These are phyloP conservation scores for Anisodus acutangulus DNA, from an alignment of 257 asterid genomes.

Conservation along the genomic window DNA sequence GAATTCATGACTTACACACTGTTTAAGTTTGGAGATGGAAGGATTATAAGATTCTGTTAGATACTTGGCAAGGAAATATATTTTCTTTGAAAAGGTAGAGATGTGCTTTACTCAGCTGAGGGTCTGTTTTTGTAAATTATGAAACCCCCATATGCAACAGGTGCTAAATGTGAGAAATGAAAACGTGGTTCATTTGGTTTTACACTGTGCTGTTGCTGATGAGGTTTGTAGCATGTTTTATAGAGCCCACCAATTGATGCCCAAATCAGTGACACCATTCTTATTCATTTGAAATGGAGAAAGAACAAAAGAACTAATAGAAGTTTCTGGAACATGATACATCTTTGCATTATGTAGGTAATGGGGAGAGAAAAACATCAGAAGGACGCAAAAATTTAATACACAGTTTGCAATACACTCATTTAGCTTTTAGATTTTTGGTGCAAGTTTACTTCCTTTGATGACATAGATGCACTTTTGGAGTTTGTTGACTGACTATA, in stretches of 20 bases:
- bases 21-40: background rate
- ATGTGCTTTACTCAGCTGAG: background rate
- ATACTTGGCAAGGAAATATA: conserved; percentile 13
- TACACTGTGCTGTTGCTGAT: background rate
- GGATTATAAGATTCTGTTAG: background rate
- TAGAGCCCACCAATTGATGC: conserved; percentile 11
- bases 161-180: background rate
- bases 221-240: background rate
- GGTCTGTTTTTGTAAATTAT: conserved; percentile 5
- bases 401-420: background rate
- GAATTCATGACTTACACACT: background rate
- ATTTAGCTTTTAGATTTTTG: background rate
- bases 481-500: conserved; percentile 5
- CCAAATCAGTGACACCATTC: background rate
- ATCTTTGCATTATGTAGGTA: background rate
- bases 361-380: background rate
- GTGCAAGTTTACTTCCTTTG: conserved; percentile 11
- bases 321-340: background rate
- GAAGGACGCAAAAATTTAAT: background rate
- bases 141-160: background rate
- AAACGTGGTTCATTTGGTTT: background rate
- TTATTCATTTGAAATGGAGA: conserved; percentile 2
- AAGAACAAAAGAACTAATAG: background rate
- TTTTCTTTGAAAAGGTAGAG: too few species aligned
- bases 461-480: background rate